Evolutionary conservation across 1,284 basidiomycete genomes (phyloP).

Genomic region (Schizopora paradoxa): DNA sequence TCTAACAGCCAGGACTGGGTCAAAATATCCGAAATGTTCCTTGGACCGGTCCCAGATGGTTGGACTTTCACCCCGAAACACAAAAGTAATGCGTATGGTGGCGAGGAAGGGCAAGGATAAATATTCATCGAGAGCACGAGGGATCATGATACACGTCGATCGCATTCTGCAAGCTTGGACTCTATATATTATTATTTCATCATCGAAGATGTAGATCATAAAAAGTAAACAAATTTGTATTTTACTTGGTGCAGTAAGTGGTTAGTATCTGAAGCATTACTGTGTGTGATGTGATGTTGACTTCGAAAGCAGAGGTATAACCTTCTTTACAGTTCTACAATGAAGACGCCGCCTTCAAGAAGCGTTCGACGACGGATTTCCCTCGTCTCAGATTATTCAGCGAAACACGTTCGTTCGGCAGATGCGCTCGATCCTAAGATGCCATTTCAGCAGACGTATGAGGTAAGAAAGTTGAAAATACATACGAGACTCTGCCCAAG

Average conservation of each 20-base stretch:
- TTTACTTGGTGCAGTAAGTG: no score
- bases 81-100: slow-evolving; percentile 60
- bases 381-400: slow-evolving; percentile 71
- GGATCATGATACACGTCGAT: no score
- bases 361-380: slow-evolving; percentile 69
- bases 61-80: slow-evolving; percentile 74
- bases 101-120: slow-evolving; percentile 46
- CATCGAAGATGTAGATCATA: background rate
- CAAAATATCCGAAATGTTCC: slow-evolving; percentile 92
- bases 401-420: slow-evolving; percentile 83
- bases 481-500: slow-evolving; percentile 80
- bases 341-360: slow-evolving; percentile 43
- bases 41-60: slow-evolving; percentile 62
- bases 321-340: background rate
- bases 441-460: background rate
- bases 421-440: slow-evolving; percentile 73
- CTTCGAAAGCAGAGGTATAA: background rate
- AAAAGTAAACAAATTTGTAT: background rate
- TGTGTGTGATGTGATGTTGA: no score
- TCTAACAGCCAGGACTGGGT: slow-evolving; percentile 89
- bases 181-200: no score
- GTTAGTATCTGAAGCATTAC: no score
- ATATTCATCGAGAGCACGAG: no score
- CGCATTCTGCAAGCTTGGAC: no score
- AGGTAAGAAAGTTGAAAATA: slow-evolving; percentile 11